Percentiles rank a stretch among this genome's conserved stretches.
Conservation (phyloP, 1,284 basidiomycete species). For the Ganoderma sinense region DNA sequence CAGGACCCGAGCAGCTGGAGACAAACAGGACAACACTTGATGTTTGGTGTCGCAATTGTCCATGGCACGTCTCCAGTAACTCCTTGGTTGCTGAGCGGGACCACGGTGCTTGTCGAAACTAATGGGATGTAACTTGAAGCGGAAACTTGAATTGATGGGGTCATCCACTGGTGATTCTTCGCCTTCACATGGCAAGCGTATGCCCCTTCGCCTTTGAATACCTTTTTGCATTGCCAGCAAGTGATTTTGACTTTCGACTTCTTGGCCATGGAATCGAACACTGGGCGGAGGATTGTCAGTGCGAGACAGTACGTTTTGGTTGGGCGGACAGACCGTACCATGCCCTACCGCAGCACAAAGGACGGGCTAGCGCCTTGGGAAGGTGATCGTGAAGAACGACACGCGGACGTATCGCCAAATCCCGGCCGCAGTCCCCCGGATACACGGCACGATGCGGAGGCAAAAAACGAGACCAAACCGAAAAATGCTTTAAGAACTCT, state of each 20-base stretch:
- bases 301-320: not conserved
- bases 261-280: not conserved
- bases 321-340: too few relatives aligned
- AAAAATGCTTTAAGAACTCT: not conserved
- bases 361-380: not conserved
- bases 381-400: not conserved
- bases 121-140: not conserved
- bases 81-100: not conserved
- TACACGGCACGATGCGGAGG: not conserved
- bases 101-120: not conserved
- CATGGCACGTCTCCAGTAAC: too few relatives aligned
- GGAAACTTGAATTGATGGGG: not conserved
- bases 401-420: not conserved
- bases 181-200: not conserved
- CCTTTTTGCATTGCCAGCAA: constrained; percentile 2
- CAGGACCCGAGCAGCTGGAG: not conserved
- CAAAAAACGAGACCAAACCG: not conserved
- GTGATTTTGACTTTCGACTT: not conserved
- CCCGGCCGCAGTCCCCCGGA: not conserved
- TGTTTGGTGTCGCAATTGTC: not conserved
- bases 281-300: not conserved
- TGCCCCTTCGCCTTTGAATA: not conserved
- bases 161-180: not conserved
- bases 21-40: not conserved
- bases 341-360: not conserved